Evolutionary conservation across 106 monocot genomes (phyloP), one percentile per base, ranked within the genome.

Genomic region (Dendrobium catenatum): DNA sequence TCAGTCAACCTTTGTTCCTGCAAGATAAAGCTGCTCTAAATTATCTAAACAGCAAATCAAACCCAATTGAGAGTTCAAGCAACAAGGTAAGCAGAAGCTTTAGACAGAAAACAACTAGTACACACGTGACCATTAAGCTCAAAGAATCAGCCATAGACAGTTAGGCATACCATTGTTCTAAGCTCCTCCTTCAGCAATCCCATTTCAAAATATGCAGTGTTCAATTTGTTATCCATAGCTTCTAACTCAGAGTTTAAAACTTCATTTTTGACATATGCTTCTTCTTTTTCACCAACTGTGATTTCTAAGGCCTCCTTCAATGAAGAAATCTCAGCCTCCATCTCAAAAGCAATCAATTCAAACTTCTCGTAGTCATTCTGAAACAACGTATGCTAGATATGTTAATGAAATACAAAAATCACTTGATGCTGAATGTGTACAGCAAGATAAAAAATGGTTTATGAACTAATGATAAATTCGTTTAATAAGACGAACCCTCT

Each of bases 301-400:
- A 75, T 79, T 4, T 82, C 54, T 51, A 94, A 70, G 41, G 86
- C 86, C 76, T 91, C 89, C 47, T 88, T 81, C 78, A 98, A 79
- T 72, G 88, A 89, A 76, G 80, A 72, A 83, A 91, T 87, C 79
- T 92, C 88, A 64, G 86, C 73, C 77, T 91, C 92, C 94, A 98
- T 88, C 81, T 95, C 94, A 88, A 89, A 89, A 75, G 83, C 84
- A 84, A n/a, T 91, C 87, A 19, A 93, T 29, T 68, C 68, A 68
- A 68, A 81, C 46, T 86, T 92, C 26, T 90, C 79, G 72, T 92
- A 90, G 68, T 94, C 87, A 67, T 85, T 77, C 97, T 96, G 78
- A 54, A 87, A 68, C 31, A 68, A 33, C n/a, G 31, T 68, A 68
- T 33, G 5, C 61, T n/a, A 61, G 4, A 61, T 22, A 61, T 61